Base-by-base conservation (phyloP, 1,139 yeast species). In the Magnusiomyces tetraspermus region DNA sequence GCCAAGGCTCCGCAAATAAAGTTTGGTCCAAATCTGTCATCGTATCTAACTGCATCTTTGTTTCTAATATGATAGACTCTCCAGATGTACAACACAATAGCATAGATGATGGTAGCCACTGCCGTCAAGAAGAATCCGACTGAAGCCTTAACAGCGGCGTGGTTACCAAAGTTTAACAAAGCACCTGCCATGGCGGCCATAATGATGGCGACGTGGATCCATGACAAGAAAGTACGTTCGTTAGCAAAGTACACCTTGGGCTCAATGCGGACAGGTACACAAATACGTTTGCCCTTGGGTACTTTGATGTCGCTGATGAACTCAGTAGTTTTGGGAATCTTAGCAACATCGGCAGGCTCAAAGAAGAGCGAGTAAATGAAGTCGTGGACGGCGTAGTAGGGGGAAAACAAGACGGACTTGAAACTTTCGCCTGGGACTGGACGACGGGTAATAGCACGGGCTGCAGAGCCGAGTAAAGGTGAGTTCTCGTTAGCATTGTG, bases 161-260 rank as follows among this genome's bases (percentile, higher is more conserved):
- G 71, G 50, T 87, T 95, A 66, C 98, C 98, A 68, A 88, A 92
- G 72, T 90, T 90, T 62, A 92, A 78, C 63, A 92, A 75, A 51
- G 97, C 97, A 57, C 92, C 90, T 55, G 97, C 97, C 62, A 92
- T 78, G 46, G 97, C 92, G 13, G 97, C 97, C 59, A 92, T 76
- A 63, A 92, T 81, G 55, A 94, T 96, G 26, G 97, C 90, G 74
- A 92, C 89, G 70, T 92, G 95, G 61, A 92, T 78, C 97, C 98
- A 92, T 40, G 97, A 85, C 58, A 92, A 77, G 69, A 92, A 92
- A 1, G 98, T 92, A 76, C 99, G 85, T 72, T 92, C 99, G 68
- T 92, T 92, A 62, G 98, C 98, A 67, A 92, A 92, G 73, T 92
- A 94, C 24, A 92, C 98, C 71, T 92, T 92, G 59, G 99, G 99